Conservation (phyloP, 2,329 filamentous ascomycete genomes). For the Rosellinia necatrix region DNA sequence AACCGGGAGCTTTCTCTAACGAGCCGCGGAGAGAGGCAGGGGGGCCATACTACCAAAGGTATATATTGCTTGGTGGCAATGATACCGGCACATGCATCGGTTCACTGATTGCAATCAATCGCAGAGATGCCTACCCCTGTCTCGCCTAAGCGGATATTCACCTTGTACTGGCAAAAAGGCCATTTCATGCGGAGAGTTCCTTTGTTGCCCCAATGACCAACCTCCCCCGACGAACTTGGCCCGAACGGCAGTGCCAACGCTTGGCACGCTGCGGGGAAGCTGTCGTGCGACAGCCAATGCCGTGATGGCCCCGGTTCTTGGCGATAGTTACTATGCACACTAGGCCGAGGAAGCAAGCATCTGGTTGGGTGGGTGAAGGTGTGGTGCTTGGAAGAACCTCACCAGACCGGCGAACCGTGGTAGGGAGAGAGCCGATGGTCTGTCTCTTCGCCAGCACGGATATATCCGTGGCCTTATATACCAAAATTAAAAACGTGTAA, state of each 20-base stretch:
- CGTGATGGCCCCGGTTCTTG: background rate
- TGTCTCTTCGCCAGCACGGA: no score
- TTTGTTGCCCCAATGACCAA: slow-evolving; percentile 18
- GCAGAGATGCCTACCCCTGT: slow-evolving; percentile 28
- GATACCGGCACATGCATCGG: slow-evolving; percentile 32
- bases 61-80: slow-evolving; percentile 9
- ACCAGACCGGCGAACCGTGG: background rate
- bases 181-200: slow-evolving; percentile 7
- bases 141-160: slow-evolving; percentile 36
- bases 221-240: slow-evolving; percentile 13
- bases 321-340: background rate
- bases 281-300: slow-evolving; percentile 6
- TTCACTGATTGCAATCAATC: slow-evolving; percentile 31
- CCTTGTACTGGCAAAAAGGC: slow-evolving; percentile 30
- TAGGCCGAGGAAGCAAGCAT: no score
- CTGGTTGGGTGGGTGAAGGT: no score
- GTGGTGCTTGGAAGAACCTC: background rate
- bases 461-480: no score
- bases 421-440: no score
- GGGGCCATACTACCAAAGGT: slow-evolving; percentile 1
- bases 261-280: slow-evolving; percentile 28
- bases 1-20: background rate
- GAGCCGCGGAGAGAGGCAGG: slow-evolving; percentile 1
- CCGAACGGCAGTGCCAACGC: slow-evolving; percentile 30
- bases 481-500: no score